phyloP scores from a whole-genome alignment of 2,329 filamentous ascomycete genomes.

The Chaetomiaceae sp. region DNA sequence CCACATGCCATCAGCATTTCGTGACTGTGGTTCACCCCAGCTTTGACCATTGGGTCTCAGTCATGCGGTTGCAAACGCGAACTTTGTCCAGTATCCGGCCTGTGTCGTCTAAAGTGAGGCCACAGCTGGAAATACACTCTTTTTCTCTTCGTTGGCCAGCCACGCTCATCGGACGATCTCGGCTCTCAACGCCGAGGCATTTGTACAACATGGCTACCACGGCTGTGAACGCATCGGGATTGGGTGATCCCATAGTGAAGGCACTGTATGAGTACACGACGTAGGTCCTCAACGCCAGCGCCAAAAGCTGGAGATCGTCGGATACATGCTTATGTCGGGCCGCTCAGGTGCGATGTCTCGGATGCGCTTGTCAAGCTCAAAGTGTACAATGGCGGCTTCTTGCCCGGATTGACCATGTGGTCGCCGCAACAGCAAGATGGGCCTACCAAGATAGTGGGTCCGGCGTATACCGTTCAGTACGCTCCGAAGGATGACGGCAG shows the following conservation, averaged over 20 bases:
- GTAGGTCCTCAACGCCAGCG: slow-evolving; percentile 28
- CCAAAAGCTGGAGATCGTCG: too few relatives aligned
- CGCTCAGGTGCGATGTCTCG: slow-evolving; percentile 44
- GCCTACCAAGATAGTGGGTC: slow-evolving; percentile 49
- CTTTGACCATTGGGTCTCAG: too few relatives aligned
- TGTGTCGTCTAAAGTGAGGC: too few relatives aligned
- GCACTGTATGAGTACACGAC: slow-evolving; percentile 36
- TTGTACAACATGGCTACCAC: slow-evolving; percentile 20
- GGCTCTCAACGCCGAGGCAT: background rate
- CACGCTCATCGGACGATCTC: slow-evolving; percentile 11
- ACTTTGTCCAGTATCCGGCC: too few relatives aligned
- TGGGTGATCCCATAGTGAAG: slow-evolving; percentile 31
- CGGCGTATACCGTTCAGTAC: slow-evolving; percentile 52
- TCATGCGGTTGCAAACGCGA: too few relatives aligned
- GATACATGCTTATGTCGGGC: too few relatives aligned
- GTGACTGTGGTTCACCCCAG: too few relatives aligned
- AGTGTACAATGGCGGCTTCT: slow-evolving; percentile 47
- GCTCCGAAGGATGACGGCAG: slow-evolving; percentile 43
- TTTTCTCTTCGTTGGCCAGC: too few relatives aligned
- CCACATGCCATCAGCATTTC: too few relatives aligned
- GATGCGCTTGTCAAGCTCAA: slow-evolving; percentile 50
- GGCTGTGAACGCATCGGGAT: slow-evolving; percentile 13
- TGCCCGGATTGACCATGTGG: slow-evolving; percentile 51
- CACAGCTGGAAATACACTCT: too few relatives aligned
- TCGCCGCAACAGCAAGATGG: slow-evolving; percentile 49